Percentiles rank a stretch among this genome's conserved stretches.
These are phyloP conservation scores for Mortierella alpina DNA, from an alignment of 192 early-diverging fungal genomes.

Conservation along the genomic window DNA sequence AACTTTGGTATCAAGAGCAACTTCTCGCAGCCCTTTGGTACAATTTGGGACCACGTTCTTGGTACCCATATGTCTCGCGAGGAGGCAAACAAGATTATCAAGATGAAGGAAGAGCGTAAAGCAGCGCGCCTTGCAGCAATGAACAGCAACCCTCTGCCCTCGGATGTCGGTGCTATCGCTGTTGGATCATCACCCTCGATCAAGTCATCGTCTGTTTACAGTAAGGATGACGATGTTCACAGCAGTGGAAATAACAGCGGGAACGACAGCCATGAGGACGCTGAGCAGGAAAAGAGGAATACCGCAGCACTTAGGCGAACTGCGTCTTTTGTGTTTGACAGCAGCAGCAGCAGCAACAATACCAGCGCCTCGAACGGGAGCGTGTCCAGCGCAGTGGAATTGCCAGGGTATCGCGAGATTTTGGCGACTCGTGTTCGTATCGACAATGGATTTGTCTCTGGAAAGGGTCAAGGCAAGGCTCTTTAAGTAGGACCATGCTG, in stretches of 20 bases:
- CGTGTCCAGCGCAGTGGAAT: slow-evolving; percentile 21
- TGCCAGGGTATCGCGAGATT: slow-evolving; percentile 35
- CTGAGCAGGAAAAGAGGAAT: slow-evolving; percentile 12
- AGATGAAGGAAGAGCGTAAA: slow-evolving; percentile 53
- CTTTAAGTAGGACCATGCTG: slow-evolving; percentile 8
- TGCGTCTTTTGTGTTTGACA: not conserved
- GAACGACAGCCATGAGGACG: slow-evolving; percentile 49
- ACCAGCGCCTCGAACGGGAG: not conserved
- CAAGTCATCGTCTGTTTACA: not conserved
- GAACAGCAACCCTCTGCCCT: not conserved
- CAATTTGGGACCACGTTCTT: slow-evolving; percentile 79
- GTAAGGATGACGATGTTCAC: slow-evolving; percentile 43
- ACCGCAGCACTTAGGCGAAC: not conserved
- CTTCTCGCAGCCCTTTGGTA: slow-evolving; percentile 82
- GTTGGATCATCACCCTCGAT: slow-evolving; percentile 8
- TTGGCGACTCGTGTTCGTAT: slow-evolving; percentile 37
- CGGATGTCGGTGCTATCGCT: slow-evolving; percentile 4
- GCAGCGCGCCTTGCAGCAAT: slow-evolving; percentile 34
- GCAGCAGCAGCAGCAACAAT: not conserved
- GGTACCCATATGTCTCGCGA: slow-evolving; percentile 68
- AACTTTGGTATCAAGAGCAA: slow-evolving; percentile 67
- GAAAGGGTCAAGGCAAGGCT: slow-evolving; percentile 53
- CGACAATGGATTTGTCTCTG: slow-evolving; percentile 49
- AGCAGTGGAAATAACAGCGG: slow-evolving; percentile 54
- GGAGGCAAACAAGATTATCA: slow-evolving; percentile 52